A percentile compares a stretch with the other conserved stretches of the same genome.
These are phyloP conservation scores for Cladosporium phlei DNA, from an alignment of 2,329 filamentous ascomycete species.

Conservation along the genomic window DNA sequence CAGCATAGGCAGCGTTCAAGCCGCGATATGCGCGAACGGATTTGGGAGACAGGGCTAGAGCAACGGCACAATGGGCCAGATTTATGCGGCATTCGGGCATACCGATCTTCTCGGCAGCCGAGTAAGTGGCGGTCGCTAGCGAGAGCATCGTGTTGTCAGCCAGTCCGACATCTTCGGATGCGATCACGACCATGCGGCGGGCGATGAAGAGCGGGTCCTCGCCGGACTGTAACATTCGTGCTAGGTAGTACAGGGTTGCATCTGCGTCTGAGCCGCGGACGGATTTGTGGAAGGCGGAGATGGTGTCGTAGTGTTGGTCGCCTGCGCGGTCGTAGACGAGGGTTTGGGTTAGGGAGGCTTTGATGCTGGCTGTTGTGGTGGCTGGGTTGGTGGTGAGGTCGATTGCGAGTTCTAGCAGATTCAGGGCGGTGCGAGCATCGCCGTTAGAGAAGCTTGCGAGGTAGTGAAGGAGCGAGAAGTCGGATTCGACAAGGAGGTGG, in stretches of 20 bases:
- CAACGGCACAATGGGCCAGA: conserved; percentile 79
- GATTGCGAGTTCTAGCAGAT: conserved; percentile 84
- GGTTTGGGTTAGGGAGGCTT: conserved; percentile 79
- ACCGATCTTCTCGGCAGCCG: conserved; percentile 85
- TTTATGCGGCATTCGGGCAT: conserved; percentile 94
- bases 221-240: conserved; percentile 89
- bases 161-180: conserved; percentile 87
- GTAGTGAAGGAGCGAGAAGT: conserved; percentile 63
- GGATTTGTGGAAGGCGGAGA: conserved; percentile 94
- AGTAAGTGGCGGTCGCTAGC: conserved; percentile 80
- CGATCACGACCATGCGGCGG: conserved; percentile 87
- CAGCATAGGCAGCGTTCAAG: conserved; percentile 72
- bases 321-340: conserved; percentile 91
- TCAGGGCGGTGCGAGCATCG: conserved; percentile 87
- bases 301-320: conserved; percentile 96
- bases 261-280: conserved; percentile 82
- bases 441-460: conserved; percentile 84
- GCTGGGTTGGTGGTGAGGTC: conserved; percentile 62
- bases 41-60: conserved; percentile 75
- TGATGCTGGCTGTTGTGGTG: conserved; percentile 72
- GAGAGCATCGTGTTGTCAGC: conserved; percentile 80
- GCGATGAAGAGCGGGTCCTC: conserved; percentile 93
- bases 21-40: conserved; percentile 81
- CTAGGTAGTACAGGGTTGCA: conserved; percentile 88
- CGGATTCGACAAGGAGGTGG: conserved; percentile 61